Conservation (phyloP, 1,284 basidiomycete species). For the Moesziomyces aphidis region DNA sequence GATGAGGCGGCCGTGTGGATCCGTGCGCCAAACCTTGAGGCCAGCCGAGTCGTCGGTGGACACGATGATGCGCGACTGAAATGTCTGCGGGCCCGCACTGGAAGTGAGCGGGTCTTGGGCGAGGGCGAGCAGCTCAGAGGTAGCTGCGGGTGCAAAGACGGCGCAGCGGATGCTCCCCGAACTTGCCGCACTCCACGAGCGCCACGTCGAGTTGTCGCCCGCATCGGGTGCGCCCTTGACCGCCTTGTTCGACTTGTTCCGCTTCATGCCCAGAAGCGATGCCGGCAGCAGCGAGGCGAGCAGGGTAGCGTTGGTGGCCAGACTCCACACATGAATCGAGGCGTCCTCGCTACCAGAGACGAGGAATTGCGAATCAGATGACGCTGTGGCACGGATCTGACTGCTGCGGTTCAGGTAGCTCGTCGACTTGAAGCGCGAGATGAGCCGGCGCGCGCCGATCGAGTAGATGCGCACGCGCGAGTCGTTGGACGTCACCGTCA, state of each 20-base stretch:
- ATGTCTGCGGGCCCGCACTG: not conserved
- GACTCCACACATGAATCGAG: constrained; percentile 62
- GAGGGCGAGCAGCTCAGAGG: constrained; percentile 23
- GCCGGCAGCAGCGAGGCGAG: constrained; percentile 3
- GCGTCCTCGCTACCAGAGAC: constrained; percentile 67
- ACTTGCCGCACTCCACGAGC: constrained; percentile 42
- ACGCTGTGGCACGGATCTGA: constrained; percentile 66
- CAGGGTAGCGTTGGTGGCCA: constrained; percentile 18
- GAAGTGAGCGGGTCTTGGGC: constrained; percentile 41
- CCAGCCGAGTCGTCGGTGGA: constrained; percentile 49
- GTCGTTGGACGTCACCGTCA: constrained; percentile 69
- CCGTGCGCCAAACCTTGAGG: constrained; percentile 50
- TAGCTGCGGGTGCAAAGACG: constrained; percentile 46
- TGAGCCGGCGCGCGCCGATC: constrained; percentile 51
- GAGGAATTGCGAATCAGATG: constrained; percentile 63
- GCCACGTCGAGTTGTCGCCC: constrained; percentile 24
- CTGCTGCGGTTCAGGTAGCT: constrained; percentile 56
- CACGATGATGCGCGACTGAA: constrained; percentile 43
- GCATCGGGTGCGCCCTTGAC: constrained; percentile 2
- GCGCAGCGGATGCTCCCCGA: constrained; percentile 51
- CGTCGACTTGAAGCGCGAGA: constrained; percentile 54
- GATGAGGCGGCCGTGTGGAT: constrained; percentile 26
- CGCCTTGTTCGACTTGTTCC: constrained; percentile 21
- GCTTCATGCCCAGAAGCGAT: constrained; percentile 21
- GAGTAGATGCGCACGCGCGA: constrained; percentile 67